Percentiles rank a stretch among this genome's conserved stretches.
Conservation (phyloP, 106 monocot species). For the Narthecium ossifragum region DNA sequence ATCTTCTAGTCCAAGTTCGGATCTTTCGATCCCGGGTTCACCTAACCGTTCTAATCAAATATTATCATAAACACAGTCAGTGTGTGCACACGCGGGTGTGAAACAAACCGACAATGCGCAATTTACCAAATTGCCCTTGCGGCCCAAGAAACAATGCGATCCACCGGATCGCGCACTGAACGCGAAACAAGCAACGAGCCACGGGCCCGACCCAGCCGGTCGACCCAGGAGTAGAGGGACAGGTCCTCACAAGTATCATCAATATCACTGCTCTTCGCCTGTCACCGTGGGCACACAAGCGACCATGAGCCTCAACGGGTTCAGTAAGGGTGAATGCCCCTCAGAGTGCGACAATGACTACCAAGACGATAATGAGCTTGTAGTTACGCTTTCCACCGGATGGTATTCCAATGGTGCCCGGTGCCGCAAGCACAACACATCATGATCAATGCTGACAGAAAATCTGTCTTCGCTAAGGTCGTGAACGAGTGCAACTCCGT, state of each 20-base stretch:
- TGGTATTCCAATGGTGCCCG: slow-evolving; percentile 9
- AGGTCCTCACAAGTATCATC: slow-evolving; percentile 17
- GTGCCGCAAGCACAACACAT: neutral
- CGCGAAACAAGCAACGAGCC: no score
- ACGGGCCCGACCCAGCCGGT: slow-evolving; percentile 9
- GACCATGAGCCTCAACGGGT: slow-evolving; percentile 2
- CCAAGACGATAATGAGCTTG: slow-evolving; percentile 15
- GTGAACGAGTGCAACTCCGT: neutral
- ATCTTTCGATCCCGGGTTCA: no score
- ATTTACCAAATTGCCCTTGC: no score
- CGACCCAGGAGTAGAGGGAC: no score
- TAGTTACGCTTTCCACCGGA: slow-evolving; percentile 14
- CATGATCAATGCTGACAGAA: neutral
- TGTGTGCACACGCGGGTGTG: no score
- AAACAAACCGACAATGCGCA: no score
- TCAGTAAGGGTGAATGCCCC: slow-evolving; percentile 4
- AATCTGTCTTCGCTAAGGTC: neutral
- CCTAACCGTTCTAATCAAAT: no score
- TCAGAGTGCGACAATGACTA: slow-evolving; percentile 21
- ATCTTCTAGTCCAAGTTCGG: no score
- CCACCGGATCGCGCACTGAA: no score
- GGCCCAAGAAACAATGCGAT: no score
- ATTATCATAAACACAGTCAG: no score
- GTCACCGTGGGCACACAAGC: neutral
- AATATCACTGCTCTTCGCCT: slow-evolving; percentile 17